Base-by-base conservation (phyloP, 2,329 filamentous ascomycete species). In the Neoscytalidium dimidiatum region DNA sequence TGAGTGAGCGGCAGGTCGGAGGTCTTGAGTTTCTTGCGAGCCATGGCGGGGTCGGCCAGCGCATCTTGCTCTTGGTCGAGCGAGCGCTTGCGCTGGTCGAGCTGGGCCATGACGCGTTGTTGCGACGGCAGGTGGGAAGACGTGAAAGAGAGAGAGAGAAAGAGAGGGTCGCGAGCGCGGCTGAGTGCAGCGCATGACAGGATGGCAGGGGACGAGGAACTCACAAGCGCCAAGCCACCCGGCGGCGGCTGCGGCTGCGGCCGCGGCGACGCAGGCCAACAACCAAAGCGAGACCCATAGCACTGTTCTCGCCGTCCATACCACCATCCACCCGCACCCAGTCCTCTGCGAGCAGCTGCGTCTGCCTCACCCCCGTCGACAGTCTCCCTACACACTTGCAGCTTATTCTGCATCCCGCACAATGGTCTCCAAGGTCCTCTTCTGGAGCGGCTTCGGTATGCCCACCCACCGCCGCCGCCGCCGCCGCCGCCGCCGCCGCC, bases 381-480 rank as follows among this genome's bases (percentile, higher is more conserved):
- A n/a, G n/a, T 21, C 41, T 31, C 64, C n/a, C 56, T 56, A 28
- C 43, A 53, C 31, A 44, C 35, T 41, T 44, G 58, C 57, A 58
- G 51, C 35, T 21, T 38, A 9, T 3, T n/a, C 26, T 3, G 4
- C 35, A 17, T 49, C n/a, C 17, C 51, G 49, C 74, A 77, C 69
- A 70, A 83, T 84, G 81, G 81, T 83, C 67, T 79, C 81, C 78
- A 84, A 84, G 74, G 84, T 93, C 78, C 82, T 92, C 78, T 93
- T 94, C 85, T 94, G 91, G 91, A 85, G 86, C 81, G 91, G 91
- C 84, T 96, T 97, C 87, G 94, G 94, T 97, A 88, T 75, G 86
- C 83, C 67, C 69, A 71, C 68, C 62, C 51, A 48, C 23, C 51
- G 28, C 60, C 65, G 67, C 68, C 68, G 64, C 68, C 64, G 63